Conservation (phyloP, 805 yeast species). For the Kazachstania kunashirensis region DNA sequence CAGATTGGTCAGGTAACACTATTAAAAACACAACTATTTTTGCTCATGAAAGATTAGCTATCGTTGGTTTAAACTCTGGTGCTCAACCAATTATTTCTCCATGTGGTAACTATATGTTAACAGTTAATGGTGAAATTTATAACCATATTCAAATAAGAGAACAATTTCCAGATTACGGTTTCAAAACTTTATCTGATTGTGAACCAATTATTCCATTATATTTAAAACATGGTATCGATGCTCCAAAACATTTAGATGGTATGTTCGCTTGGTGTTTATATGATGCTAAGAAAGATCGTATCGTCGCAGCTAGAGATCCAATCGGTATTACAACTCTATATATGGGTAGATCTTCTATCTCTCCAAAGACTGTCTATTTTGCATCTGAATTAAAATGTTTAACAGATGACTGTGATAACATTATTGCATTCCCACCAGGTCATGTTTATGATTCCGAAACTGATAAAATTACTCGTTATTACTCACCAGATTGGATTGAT, state of each 20-base stretch:
- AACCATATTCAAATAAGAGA: constrained; percentile 88
- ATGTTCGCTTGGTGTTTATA: constrained; percentile 94
- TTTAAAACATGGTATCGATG: constrained; percentile 76
- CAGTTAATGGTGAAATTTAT: constrained; percentile 97
- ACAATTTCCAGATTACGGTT: constrained; percentile 60
- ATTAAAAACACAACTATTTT: constrained; percentile 71
- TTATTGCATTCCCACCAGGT: constrained; percentile 96
- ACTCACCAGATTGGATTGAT: constrained; percentile 92
- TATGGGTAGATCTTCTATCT: constrained; percentile 69
- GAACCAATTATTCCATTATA: constrained; percentile 94
- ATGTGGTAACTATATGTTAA: constrained; percentile 62
- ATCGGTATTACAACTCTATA: constrained; percentile 94
- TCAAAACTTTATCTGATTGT: constrained; percentile 87
- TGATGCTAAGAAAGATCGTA: constrained; percentile 75
- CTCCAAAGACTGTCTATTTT: constrained; percentile 73
- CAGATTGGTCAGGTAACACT: constrained; percentile 96
- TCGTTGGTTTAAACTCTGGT: constrained; percentile 95
- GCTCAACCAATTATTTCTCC: constrained; percentile 90
- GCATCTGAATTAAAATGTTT: constrained; percentile 93
- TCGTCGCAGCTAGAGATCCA: constrained; percentile 97
- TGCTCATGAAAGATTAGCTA: constrained; percentile 93
- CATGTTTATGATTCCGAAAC: constrained; percentile 90
- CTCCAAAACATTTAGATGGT: constrained; percentile 91
- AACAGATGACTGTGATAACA: constrained; percentile 88
- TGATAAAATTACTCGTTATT: constrained; percentile 78